Evolutionary conservation across 1,284 basidiomycete genomes (phyloP).

Genomic region (Apiotrichum laibachii): DNA sequence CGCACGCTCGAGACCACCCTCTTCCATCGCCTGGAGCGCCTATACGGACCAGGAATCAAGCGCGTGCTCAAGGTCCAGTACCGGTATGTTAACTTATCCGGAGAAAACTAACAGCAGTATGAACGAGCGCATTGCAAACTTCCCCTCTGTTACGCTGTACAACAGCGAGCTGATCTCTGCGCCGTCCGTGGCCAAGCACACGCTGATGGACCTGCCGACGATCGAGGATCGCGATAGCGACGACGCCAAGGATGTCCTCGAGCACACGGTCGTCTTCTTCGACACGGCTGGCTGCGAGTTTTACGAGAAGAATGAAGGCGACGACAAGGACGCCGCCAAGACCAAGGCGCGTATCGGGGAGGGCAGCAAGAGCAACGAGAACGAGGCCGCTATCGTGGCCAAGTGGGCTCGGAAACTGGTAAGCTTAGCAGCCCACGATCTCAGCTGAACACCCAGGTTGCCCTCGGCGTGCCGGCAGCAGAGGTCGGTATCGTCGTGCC

Average conservation of each 20-base stretch:
- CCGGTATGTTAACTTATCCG: constrained; percentile 57
- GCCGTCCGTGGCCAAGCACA: constrained; percentile 65
- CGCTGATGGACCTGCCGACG: constrained; percentile 68
- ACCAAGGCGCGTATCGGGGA: constrained; percentile 57
- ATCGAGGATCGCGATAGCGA: constrained; percentile 55
- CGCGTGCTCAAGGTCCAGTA: constrained; percentile 83
- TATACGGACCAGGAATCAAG: constrained; percentile 81
- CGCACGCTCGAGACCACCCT: constrained; percentile 80
- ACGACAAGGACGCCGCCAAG: constrained; percentile 44
- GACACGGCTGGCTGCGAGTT: constrained; percentile 92
- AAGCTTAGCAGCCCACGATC: constrained; percentile 28
- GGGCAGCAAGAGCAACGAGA: constrained; percentile 86
- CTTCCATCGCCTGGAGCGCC: constrained; percentile 82
- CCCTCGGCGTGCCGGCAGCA: constrained; percentile 63
- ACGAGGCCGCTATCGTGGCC: constrained; percentile 81
- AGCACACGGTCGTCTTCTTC: constrained; percentile 81
- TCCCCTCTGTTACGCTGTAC: constrained; percentile 83
- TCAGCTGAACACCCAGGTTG: constrained; percentile 56
- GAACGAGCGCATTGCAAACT: constrained; percentile 79
- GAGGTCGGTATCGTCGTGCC: constrained; percentile 91
- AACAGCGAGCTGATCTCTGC: constrained; percentile 68
- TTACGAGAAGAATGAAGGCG: constrained; percentile 63
- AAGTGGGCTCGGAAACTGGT: constrained; percentile 78
- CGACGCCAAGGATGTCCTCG: constrained; percentile 65
- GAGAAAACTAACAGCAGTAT: constrained; percentile 59